phyloP scores from a whole-genome alignment of 257 asterid species.

The Plantago elongata region DNA sequence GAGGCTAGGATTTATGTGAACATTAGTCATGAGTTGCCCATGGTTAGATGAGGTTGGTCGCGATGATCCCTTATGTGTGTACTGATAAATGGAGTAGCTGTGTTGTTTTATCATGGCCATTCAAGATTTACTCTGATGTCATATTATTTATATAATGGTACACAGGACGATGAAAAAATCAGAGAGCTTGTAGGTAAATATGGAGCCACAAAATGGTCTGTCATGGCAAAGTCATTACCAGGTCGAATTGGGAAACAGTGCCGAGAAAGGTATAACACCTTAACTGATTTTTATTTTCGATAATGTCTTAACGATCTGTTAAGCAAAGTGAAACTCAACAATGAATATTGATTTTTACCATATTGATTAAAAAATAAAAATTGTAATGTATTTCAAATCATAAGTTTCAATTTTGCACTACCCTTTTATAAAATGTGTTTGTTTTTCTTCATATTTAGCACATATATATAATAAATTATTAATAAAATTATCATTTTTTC shows the following conservation, averaged over 20 bases:
- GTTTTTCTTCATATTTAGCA: too few relatives aligned
- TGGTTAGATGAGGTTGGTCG: slow-evolving; percentile 84
- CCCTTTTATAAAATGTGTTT: too few relatives aligned
- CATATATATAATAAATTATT: too few relatives aligned
- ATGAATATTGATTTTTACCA: too few relatives aligned
- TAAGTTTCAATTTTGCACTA: too few relatives aligned
- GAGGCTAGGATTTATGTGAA: not conserved
- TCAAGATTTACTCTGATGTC: slow-evolving; percentile 13
- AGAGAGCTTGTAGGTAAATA: slow-evolving; percentile 72
- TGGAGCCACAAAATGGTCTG: slow-evolving; percentile 97
- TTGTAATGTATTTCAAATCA: too few relatives aligned
- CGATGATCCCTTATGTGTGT: not conserved
- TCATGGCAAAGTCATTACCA: slow-evolving; percentile 85
- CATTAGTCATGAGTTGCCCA: slow-evolving; percentile 30
- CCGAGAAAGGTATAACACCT: slow-evolving; percentile 79
- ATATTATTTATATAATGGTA: slow-evolving; percentile 20
- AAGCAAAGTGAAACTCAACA: slow-evolving; percentile 2
- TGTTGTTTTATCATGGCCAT: not conserved
- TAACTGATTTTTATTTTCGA: slow-evolving; percentile 10
- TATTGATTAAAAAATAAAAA: too few relatives aligned
- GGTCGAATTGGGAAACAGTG: slow-evolving; percentile 99
- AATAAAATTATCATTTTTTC: too few relatives aligned
- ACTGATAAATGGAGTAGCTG: too few relatives aligned
- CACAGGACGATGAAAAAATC: slow-evolving; percentile 93
- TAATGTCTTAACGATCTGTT: slow-evolving; percentile 1